These are phyloP conservation scores for Epichloe bromicola DNA, from an alignment of 2,329 filamentous ascomycete species.

Conservation along the genomic window DNA sequence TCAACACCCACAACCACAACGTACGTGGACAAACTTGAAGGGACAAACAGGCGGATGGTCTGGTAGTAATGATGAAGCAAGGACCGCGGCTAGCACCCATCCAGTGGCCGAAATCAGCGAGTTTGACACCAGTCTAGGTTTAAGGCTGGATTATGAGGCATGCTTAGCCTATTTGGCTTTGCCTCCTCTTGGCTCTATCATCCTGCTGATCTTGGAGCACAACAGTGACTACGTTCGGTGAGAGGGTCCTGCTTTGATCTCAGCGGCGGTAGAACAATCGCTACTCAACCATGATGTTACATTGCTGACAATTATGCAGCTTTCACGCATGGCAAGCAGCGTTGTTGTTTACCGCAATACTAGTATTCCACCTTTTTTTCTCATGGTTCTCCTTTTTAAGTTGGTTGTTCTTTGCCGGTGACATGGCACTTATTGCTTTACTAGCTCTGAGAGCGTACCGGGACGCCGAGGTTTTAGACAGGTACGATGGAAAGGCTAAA, in stretches of 20 bases:
- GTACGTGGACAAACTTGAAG: conserved; percentile 34
- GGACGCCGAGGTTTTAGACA: conserved; percentile 58
- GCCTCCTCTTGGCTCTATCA: conserved; percentile 73
- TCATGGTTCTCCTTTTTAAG: conserved; percentile 74
- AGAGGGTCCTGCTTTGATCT: conserved; percentile 11
- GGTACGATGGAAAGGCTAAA: conserved; percentile 27
- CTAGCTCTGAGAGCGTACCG: conserved; percentile 69
- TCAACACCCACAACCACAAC: conserved; percentile 42
- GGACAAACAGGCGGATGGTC: conserved; percentile 19
- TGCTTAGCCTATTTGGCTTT: conserved; percentile 76
- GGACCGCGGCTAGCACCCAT: conserved; percentile 24
- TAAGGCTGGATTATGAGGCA: conserved; percentile 82
- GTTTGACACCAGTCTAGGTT: conserved; percentile 81
- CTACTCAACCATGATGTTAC: neutral
- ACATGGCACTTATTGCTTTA: conserved; percentile 64
- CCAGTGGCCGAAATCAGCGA: conserved; percentile 49
- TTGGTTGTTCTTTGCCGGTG: conserved; percentile 67
- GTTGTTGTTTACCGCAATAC: conserved; percentile 61
- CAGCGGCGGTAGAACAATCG: neutral
- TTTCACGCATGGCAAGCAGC: conserved; percentile 96
- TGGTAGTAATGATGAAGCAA: conserved; percentile 8
- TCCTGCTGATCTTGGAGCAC: conserved; percentile 75
- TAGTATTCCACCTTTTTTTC: conserved; percentile 74
- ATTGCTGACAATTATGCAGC: conserved; percentile 29
- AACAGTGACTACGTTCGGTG: conserved; percentile 96